Base-by-base conservation (phyloP, 495 filamentous ascomycete genomes). In the Aspergillus affinis region DNA sequence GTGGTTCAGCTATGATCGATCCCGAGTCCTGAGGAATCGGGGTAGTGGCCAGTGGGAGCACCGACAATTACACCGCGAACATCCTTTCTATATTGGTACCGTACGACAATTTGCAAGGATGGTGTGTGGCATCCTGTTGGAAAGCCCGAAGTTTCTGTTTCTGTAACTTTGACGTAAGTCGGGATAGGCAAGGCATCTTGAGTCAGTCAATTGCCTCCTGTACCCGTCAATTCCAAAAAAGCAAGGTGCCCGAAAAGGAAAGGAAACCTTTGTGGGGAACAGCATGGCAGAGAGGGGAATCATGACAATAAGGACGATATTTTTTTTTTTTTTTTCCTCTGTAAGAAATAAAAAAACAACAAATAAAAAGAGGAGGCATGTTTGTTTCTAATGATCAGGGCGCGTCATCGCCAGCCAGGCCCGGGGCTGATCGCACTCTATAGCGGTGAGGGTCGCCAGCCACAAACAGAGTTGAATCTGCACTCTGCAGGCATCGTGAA, bases 381-480 rank as follows among this genome's bases (percentile, higher is more conserved):
- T 41, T 41, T 41, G 36, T 41, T 41, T 41, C 36, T 41, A 4
- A 17, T 12, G 12, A 1, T 15, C 4, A 13, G 36, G 36, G 9
- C 12, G 36, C 36, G 36, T 41, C 36, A 41, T 41, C 8, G 36
- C 36, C 36, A 41, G 15, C 15, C 36, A 41, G 13, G 15, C 13
- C 13, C 36, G 36, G 13, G 17, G 57, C 60, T 51, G 49, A 58
- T 62, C 4, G 36, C 36, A 41, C 21, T 52, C 46, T 30, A 58
- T 27, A 47, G 21, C 58, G 56, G 41, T 48, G 47, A 51, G 48
- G 46, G 32, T 58, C 52, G 52, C 53, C 63, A 62, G 57, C 60
- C 60, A 62, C 60, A 50, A 56, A 15, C 49, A 53, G 23, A 50
- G 9, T 32, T 41, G 50, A 58, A 52, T 48, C 23, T 60, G 30